Percentiles rank a stretch among this genome's conserved stretches.
Evolutionary conservation across 2,329 filamentous ascomycete genomes (phyloP).

Genomic region (Botryosphaeria dothidea): DNA sequence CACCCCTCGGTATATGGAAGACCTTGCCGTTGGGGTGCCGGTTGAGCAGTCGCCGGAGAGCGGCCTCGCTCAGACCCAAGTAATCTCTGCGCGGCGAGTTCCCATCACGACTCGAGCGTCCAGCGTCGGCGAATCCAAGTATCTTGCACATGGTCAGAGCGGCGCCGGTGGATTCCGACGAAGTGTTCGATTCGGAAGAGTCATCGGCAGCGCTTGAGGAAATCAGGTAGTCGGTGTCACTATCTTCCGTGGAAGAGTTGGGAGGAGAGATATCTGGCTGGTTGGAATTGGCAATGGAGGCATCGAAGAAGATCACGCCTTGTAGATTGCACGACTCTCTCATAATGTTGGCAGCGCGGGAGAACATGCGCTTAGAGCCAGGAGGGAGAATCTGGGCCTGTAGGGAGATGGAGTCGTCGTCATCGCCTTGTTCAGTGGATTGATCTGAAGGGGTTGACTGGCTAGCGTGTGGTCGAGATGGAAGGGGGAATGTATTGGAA

Average conservation of each 20-base stretch:
- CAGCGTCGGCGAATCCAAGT: conserved; percentile 22
- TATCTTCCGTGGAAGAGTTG: not conserved
- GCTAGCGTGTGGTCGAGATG: not conserved
- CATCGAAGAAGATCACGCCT: conserved; percentile 37
- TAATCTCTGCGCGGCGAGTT: not conserved
- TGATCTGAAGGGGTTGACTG: too few relatives aligned
- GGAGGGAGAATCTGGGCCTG: conserved; percentile 33
- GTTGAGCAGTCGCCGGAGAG: conserved; percentile 22
- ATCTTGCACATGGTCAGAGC: conserved; percentile 20
- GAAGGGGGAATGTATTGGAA: not conserved
- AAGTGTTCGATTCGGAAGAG: not conserved
- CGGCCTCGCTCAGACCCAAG: conserved; percentile 27
- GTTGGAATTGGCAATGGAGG: conserved; percentile 27
- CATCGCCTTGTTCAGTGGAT: not conserved
- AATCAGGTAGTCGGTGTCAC: not conserved
- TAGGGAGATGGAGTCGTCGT: conserved; percentile 11
- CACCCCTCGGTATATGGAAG: conserved; percentile 9
- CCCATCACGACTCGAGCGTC: conserved; percentile 2
- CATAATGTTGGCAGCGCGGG: conserved; percentile 35
- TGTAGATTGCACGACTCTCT: conserved; percentile 33
- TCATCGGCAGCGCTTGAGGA: not conserved
- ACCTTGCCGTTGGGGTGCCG: conserved; percentile 20
- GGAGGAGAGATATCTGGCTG: not conserved
- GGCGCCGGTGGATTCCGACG: not conserved
- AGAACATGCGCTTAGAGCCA: conserved; percentile 33